A percentile compares a stretch with the other conserved stretches of the same genome.
phyloP scores from a whole-genome alignment of 495 filamentous ascomycete genomes.

The Talaromyces wortmannii region DNA sequence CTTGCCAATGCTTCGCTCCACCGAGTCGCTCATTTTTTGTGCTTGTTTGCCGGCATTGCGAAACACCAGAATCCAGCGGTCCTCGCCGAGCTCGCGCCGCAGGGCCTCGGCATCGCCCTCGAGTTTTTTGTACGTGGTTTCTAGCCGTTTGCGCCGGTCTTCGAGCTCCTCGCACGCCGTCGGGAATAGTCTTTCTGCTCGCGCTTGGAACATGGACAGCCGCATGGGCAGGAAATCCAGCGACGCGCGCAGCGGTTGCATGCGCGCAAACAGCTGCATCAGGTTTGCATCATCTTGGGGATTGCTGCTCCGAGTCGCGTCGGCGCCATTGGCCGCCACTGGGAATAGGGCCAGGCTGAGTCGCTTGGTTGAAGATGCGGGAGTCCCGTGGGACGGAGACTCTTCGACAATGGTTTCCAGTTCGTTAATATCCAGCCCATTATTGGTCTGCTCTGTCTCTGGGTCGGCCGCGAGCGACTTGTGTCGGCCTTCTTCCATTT shows the following conservation, averaged over 20 bases:
- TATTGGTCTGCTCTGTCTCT: constrained; percentile 31
- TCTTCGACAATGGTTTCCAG: constrained; percentile 94
- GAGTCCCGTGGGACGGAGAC: constrained; percentile 50
- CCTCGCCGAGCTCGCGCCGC: constrained; percentile 83
- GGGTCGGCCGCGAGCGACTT: constrained; percentile 54
- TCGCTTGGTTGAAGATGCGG: constrained; percentile 48
- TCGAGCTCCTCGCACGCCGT: constrained; percentile 87
- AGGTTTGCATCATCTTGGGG: constrained; percentile 73
- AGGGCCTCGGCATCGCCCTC: constrained; percentile 83
- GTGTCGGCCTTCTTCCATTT: constrained; percentile 93
- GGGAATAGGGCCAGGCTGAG: constrained; percentile 53
- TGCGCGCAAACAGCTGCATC: constrained; percentile 81
- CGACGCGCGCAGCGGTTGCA: constrained; percentile 89
- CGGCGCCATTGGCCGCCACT: constrained; percentile 48
- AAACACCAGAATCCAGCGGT: constrained; percentile 93
- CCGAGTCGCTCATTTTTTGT: constrained; percentile 88
- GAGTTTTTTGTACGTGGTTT: constrained; percentile 73
- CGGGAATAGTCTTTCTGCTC: constrained; percentile 72
- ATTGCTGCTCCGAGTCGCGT: constrained; percentile 46
- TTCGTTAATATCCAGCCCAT: constrained; percentile 76
- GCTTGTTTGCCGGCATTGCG: constrained; percentile 88
- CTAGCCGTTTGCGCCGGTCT: constrained; percentile 58
- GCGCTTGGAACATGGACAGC: constrained; percentile 71
- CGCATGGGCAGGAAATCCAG: constrained; percentile 97
- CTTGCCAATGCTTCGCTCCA: constrained; percentile 76